Percentiles rank a stretch among this genome's conserved stretches.
phyloP scores from a whole-genome alignment of 2,329 filamentous ascomycete genomes.

The Monilinia vaccinii-corymbosi region DNA sequence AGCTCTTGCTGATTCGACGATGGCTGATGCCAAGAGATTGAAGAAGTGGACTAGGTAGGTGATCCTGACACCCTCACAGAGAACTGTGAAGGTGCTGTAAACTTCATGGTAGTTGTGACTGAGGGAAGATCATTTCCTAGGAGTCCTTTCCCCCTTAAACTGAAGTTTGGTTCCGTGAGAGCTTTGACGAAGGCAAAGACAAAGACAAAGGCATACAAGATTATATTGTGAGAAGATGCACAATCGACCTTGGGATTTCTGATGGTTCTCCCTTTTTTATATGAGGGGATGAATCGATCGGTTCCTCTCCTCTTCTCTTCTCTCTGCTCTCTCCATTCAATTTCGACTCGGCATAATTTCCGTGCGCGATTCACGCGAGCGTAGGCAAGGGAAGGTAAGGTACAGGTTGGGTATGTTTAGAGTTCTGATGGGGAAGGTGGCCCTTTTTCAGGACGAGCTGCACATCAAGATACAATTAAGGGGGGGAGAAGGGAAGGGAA shows the following conservation, averaged over 20 bases:
- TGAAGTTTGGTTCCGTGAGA: neutral
- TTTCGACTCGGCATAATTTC: neutral
- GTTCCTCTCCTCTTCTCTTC: neutral
- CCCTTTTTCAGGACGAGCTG: neutral
- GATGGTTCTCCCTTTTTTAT: slow-evolving; percentile 1
- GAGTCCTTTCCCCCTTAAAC: slow-evolving; percentile 18
- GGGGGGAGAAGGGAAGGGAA: neutral
- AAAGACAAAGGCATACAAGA: neutral
- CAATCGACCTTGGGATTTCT: neutral
- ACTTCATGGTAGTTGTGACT: slow-evolving; percentile 31
- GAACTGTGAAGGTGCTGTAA: slow-evolving; percentile 30
- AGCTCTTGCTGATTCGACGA: neutral
- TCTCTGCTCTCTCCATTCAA: neutral
- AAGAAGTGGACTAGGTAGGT: slow-evolving; percentile 18
- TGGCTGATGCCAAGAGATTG: slow-evolving; percentile 5
- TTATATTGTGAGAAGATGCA: neutral
- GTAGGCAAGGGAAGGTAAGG: no score
- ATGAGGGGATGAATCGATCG: slow-evolving; percentile 3
- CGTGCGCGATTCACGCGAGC: no score
- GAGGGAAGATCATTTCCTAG: slow-evolving; percentile 26
- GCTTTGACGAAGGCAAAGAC: neutral
- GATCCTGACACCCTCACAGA: slow-evolving; percentile 30
- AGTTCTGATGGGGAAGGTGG: neutral
- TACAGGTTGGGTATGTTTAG: neutral
- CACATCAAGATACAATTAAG: slow-evolving; percentile 7